These are phyloP conservation scores for Taxawa tesnikishii DNA, from an alignment of 2,329 filamentous ascomycete genomes.

Conservation along the genomic window DNA sequence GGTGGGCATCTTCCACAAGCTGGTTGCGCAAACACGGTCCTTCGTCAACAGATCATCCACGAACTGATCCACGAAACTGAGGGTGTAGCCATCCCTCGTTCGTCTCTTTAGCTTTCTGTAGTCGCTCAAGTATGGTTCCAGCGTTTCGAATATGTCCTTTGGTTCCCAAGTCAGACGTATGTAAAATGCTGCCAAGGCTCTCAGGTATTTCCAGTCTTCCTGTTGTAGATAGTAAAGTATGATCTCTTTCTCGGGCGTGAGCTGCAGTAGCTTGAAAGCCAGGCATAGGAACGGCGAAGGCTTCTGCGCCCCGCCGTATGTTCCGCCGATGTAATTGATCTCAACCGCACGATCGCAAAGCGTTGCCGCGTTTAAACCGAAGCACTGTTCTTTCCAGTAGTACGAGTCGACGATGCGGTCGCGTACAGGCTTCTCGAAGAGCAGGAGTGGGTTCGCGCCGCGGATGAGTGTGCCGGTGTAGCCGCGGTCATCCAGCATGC, in stretches of 20 bases:
- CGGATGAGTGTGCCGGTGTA: conserved; percentile 65
- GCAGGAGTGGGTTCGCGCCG: conserved; percentile 85
- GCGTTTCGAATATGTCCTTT: conserved; percentile 62
- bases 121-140: conserved; percentile 78
- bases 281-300: conserved; percentile 90
- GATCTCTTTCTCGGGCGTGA: conserved; percentile 68
- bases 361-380: conserved; percentile 72
- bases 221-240: conserved; percentile 68
- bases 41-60: conserved; percentile 84
- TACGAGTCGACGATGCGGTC: conserved; percentile 92
- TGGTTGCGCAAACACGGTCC: conserved; percentile 82
- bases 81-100: conserved; percentile 57
- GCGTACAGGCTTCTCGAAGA: conserved; percentile 89
- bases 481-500: conserved; percentile 80
- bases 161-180: conserved; percentile 76
- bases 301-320: conserved; percentile 70
- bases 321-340: conserved; percentile 75
- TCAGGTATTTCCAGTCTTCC: conserved; percentile 64
- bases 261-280: conserved; percentile 85
- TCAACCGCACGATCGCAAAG: conserved; percentile 83
- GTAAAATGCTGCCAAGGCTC: conserved; percentile 84
- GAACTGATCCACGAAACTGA: conserved; percentile 85
- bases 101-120: conserved; percentile 70
- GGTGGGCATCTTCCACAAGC: conserved; percentile 79
- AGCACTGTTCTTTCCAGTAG: conserved; percentile 99